These are phyloP conservation scores for Backusella psychrophila DNA, from an alignment of 192 early-diverging fungal genomes.

Conservation along the genomic window DNA sequence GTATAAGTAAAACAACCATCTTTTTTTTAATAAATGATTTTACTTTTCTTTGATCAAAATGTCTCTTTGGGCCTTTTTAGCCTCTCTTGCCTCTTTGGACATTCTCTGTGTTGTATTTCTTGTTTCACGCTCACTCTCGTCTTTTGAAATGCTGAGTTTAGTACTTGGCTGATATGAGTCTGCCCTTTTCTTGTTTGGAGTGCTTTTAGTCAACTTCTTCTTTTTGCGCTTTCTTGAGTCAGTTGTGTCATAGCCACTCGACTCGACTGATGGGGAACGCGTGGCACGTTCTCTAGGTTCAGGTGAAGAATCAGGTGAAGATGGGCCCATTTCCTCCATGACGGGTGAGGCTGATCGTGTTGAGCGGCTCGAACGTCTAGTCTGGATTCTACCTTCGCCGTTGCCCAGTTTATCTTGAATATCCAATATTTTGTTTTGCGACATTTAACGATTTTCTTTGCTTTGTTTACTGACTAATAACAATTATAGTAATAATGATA, in stretches of 20 bases:
- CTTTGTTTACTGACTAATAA: background rate
- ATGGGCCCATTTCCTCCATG: background rate
- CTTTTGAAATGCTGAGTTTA: constrained; percentile 7
- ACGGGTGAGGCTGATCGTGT: constrained; percentile 17
- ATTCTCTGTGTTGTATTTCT: constrained; percentile 20
- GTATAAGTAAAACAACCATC: background rate
- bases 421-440: background rate
- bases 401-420: background rate
- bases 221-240: constrained; percentile 1
- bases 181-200: constrained; percentile 12
- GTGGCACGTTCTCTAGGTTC: constrained; percentile 12
- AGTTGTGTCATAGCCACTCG: background rate
- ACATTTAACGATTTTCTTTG: background rate
- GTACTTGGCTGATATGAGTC: constrained; percentile 13
- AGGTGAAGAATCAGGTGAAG: constrained; percentile 12
- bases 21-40: background rate
- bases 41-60: constrained; percentile 21
- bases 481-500: background rate
- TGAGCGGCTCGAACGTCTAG: constrained; percentile 16
- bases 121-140: constrained; percentile 28
- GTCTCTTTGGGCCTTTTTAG: constrained; percentile 27
- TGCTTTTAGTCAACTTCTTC: background rate
- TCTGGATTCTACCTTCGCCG: background rate
- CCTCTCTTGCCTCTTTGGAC: constrained; percentile 29
- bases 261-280: constrained; percentile 21